These are phyloP conservation scores for Stylosanthes scabra DNA, from an alignment of 331 rosid species.

Conservation along the genomic window DNA sequence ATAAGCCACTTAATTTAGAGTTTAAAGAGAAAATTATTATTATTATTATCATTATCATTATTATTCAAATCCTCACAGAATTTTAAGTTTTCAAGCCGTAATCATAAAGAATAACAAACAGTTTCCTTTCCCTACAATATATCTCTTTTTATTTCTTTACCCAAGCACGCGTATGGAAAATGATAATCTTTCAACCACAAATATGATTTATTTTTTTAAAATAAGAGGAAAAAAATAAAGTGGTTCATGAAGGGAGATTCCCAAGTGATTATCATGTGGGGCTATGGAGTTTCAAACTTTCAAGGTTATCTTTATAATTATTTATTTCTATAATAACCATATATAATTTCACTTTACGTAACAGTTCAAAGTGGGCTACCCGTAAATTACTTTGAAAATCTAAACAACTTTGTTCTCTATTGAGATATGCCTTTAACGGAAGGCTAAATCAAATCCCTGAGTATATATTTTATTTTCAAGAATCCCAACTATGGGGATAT, in stretches of 20 bases:
- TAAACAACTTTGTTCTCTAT: constrained; percentile 41
- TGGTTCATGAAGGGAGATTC: constrained; percentile 40
- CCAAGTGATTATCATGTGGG: constrained; percentile 50
- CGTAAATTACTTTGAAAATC: constrained; percentile 33
- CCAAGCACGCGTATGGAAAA: constrained; percentile 32
- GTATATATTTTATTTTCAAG: constrained; percentile 20
- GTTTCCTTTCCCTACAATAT: constrained; percentile 24
- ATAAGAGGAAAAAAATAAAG: background rate
- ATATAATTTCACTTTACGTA: constrained; percentile 19
- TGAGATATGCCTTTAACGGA: constrained; percentile 43
- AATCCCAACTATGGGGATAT: constrained; percentile 27
- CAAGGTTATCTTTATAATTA: constrained; percentile 22
- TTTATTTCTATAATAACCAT: constrained; percentile 6
- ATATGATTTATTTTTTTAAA: background rate
- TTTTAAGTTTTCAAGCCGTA: background rate
- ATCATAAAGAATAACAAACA: constrained; percentile 7
- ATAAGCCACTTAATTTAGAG: background rate
- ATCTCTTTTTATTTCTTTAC: constrained; percentile 34
- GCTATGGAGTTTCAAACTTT: constrained; percentile 38
- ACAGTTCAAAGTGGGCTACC: constrained; percentile 37
- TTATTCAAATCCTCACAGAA: no score
- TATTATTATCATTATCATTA: no score
- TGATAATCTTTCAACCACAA: constrained; percentile 6
- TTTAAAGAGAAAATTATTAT: no score
- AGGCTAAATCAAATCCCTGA: constrained; percentile 7